Conservation (phyloP, 2,329 filamentous ascomycete genomes). For the Fusarium haematococcum region DNA sequence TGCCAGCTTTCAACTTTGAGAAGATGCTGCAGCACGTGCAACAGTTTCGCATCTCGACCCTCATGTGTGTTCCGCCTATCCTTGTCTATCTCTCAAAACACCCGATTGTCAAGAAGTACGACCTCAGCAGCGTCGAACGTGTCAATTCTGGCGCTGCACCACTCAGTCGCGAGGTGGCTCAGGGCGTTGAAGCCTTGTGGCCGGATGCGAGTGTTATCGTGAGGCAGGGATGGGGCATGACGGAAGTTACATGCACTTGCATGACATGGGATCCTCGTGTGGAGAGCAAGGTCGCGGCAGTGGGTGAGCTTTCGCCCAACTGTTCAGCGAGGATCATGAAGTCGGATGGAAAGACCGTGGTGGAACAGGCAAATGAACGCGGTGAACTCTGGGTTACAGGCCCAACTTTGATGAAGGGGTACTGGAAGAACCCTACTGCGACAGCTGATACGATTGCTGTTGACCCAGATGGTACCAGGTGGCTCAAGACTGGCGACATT, state of each 20-base stretch:
- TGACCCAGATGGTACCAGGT: conserved; percentile 64
- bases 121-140: conserved; percentile 72
- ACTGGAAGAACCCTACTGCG: conserved; percentile 78
- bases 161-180: conserved; percentile 62
- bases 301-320: conserved; percentile 51
- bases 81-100: conserved; percentile 79
- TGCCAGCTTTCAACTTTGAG: conserved; percentile 81
- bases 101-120: conserved; percentile 72
- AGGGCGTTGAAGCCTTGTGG: conserved; percentile 64
- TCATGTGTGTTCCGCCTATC: conserved; percentile 80
- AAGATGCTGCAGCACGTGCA: conserved; percentile 77
- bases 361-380: conserved; percentile 61
- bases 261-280: conserved; percentile 76
- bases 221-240: conserved; percentile 88
- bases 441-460: conserved; percentile 68
- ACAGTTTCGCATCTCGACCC: conserved; percentile 73
- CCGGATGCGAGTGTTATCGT: conserved; percentile 48
- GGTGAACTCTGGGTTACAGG: conserved; percentile 81
- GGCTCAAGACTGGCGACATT: conserved; percentile 82
- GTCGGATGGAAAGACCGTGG: conserved; percentile 60
- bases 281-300: conserved; percentile 10
- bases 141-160: conserved; percentile 78
- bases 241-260: conserved; percentile 79
- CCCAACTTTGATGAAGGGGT: conserved; percentile 80
- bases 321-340: conserved; percentile 72